Percentiles rank a stretch among this genome's conserved stretches.
These are phyloP conservation scores for Trichosporon faecale DNA, from an alignment of 1,284 basidiomycete genomes.

Conservation along the genomic window DNA sequence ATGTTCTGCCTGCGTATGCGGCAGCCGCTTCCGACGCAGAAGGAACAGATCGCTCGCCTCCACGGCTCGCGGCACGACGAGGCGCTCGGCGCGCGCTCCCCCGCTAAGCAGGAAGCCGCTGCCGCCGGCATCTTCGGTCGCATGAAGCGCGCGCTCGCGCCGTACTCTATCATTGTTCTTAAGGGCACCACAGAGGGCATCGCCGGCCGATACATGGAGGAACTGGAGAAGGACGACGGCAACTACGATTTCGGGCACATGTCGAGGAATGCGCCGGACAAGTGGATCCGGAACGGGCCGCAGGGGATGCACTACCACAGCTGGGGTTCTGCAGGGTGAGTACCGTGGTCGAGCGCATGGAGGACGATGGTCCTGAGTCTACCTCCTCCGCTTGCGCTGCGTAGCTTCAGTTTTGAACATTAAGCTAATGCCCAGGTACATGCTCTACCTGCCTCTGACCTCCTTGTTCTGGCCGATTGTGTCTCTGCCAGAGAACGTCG, in stretches of 20 bases:
- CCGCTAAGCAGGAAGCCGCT: background rate
- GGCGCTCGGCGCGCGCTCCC: background rate
- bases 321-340: conserved; percentile 48
- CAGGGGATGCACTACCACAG: conserved; percentile 33
- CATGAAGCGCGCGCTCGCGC: conserved; percentile 28
- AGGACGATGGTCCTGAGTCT: background rate
- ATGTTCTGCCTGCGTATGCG: conserved; percentile 44
- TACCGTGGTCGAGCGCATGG: conserved; percentile 11
- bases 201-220: conserved; percentile 49
- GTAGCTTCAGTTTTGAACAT: background rate
- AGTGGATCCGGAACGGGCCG: conserved; percentile 20
- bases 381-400: too few relatives aligned
- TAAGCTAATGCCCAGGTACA: conserved; percentile 27
- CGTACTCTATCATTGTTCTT: conserved; percentile 44
- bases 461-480: conserved; percentile 39
- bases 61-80: conserved; percentile 21
- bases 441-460: conserved; percentile 41
- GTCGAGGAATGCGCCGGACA: conserved; percentile 26
- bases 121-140: conserved; percentile 30
- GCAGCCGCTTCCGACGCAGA: conserved; percentile 23
- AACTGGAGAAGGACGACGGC: conserved; percentile 46
- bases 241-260: conserved; percentile 41
- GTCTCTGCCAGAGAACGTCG: conserved; percentile 22
- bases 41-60: conserved; percentile 33
- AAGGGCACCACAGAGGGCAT: conserved; percentile 44